Evolutionary conservation across 2,329 filamentous ascomycete species (phyloP).

Genomic region (Anthostomella pinea): DNA sequence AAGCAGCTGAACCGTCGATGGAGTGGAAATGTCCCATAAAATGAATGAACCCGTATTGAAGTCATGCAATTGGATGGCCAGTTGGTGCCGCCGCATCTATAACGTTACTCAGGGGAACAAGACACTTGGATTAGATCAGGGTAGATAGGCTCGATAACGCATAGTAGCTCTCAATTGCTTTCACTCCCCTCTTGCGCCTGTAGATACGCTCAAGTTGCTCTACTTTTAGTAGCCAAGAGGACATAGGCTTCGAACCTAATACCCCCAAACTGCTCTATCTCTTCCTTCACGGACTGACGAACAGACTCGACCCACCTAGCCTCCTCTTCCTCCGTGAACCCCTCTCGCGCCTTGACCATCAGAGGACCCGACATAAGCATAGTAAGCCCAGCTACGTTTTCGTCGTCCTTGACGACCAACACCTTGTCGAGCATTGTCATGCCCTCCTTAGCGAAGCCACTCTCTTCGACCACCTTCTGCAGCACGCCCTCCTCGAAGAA

Average conservation of each 20-base stretch:
- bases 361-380: slow-evolving; percentile 28
- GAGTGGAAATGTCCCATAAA: no score
- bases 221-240: slow-evolving; percentile 26
- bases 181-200: no score
- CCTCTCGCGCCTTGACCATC: slow-evolving; percentile 28
- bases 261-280: slow-evolving; percentile 23
- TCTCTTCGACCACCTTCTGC: slow-evolving; percentile 23
- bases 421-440: slow-evolving; percentile 21
- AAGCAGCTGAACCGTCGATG: no score
- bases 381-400: slow-evolving; percentile 28
- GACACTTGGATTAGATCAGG: neutral
- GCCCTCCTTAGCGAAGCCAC: slow-evolving; percentile 22
- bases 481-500: slow-evolving; percentile 25
- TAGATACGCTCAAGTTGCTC: no score
- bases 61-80: no score
- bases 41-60: no score
- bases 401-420: slow-evolving; percentile 22
- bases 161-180: neutral
- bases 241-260: slow-evolving; percentile 25
- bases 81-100: neutral
- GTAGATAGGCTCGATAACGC: neutral
- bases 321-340: slow-evolving; percentile 25
- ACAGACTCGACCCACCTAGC: slow-evolving; percentile 22
- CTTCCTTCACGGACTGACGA: slow-evolving; percentile 23
- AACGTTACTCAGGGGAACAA: neutral